Conservation (phyloP, 176 grass and related monocot genomes). For the Miscanthus lutarioriparius region DNA sequence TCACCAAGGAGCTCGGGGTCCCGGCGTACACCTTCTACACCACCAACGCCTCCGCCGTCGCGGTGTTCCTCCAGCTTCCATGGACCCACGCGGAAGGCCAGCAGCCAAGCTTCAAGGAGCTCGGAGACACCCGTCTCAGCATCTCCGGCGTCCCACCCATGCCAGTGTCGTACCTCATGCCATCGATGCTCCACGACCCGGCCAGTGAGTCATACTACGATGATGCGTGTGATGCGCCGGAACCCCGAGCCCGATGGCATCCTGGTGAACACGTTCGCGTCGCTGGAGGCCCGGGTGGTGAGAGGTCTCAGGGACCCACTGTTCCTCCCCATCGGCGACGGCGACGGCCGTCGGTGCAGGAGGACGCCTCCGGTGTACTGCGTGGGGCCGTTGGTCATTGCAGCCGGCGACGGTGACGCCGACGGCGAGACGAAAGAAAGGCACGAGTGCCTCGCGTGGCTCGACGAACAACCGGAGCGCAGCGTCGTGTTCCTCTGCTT, state of each 20-base stretch:
- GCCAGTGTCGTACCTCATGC: slow-evolving; percentile 31
- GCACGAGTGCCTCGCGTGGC: slow-evolving; percentile 56
- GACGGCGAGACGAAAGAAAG: not conserved
- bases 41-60: slow-evolving; percentile 31
- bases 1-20: slow-evolving; percentile 18
- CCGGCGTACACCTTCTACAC: slow-evolving; percentile 6
- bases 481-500: slow-evolving; percentile 71
- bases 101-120: slow-evolving; percentile 27
- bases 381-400: not conserved
- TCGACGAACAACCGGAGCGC: slow-evolving; percentile 45
- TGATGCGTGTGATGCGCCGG: not conserved
- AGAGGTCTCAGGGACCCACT: not conserved
- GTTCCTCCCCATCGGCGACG: not conserved
- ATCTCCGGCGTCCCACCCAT: slow-evolving; percentile 42
- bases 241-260: not conserved
- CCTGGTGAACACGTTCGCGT: slow-evolving; percentile 6
- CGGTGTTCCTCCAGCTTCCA: slow-evolving; percentile 33
- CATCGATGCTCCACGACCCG: not conserved
- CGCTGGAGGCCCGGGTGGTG: not conserved
- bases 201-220: slow-evolving; percentile 17
- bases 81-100: not conserved
- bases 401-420: too few species aligned
- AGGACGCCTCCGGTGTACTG: slow-evolving; percentile 15
- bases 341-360: not conserved
- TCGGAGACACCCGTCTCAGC: slow-evolving; percentile 27